phyloP scores from a whole-genome alignment of 306 rosid species.

The Cicer bijugum region DNA sequence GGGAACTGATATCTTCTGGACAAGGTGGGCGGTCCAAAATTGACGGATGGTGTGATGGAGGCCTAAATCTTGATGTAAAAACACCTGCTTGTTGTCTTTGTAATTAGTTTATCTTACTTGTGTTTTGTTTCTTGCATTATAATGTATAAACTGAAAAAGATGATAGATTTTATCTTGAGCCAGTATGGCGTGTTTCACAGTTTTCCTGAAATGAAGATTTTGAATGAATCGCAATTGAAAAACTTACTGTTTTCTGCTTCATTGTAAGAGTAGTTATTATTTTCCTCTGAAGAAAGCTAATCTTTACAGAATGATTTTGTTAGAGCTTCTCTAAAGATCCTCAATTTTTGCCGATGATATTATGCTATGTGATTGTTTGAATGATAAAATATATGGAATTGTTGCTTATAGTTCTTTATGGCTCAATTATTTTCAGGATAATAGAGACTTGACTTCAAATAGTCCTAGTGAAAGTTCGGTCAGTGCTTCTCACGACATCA shows the following conservation, averaged over 20 bases:
- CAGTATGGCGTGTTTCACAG: conserved; percentile 36
- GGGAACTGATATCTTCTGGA: conserved; percentile 71
- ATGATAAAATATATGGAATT: conserved; percentile 26
- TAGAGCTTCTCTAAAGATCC: conserved; percentile 8
- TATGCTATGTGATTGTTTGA: conserved; percentile 24
- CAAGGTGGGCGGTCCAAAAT: conserved; percentile 97
- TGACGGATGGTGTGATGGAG: conserved; percentile 98
- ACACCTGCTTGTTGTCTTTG: conserved; percentile 43
- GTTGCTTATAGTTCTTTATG: conserved; percentile 43
- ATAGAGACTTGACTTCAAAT: conserved; percentile 83
- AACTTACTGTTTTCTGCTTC: conserved; percentile 23
- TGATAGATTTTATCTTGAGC: conserved; percentile 26
- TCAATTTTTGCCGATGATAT: conserved; percentile 5
- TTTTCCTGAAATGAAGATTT: conserved; percentile 28
- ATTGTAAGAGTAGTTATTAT: conserved; percentile 1
- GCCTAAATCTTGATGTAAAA: conserved; percentile 85
- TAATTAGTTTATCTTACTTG: conserved; percentile 40
- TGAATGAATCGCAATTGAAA: background rate
- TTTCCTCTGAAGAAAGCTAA: conserved; percentile 11
- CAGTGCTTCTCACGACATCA: conserved; percentile 64
- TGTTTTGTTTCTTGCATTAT: conserved; percentile 23
- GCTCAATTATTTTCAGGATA: conserved; percentile 72
- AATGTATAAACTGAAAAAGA: conserved; percentile 24
- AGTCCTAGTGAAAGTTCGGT: conserved; percentile 80
- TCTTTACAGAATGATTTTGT: conserved; percentile 1